These are phyloP conservation scores for Colletotrichum sp. DNA, from an alignment of 2,329 filamentous ascomycete genomes.

Conservation along the genomic window DNA sequence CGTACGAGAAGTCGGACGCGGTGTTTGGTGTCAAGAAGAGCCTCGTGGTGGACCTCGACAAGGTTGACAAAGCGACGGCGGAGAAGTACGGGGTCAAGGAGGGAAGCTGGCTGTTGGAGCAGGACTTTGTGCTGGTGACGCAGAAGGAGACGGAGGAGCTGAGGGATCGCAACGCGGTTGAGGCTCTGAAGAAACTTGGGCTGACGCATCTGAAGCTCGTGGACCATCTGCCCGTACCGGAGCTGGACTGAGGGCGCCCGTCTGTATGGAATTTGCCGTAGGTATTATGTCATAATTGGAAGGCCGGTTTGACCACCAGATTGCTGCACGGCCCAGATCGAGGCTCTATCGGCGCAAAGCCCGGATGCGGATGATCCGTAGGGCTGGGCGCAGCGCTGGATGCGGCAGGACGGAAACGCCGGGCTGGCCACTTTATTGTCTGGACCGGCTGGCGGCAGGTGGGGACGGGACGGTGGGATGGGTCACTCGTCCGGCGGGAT, in stretches of 20 bases:
- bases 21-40: slow-evolving; percentile 89
- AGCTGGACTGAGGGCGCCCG: slow-evolving; percentile 46
- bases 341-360: neutral
- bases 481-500: neutral
- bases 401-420: neutral
- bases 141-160: slow-evolving; percentile 71
- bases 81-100: slow-evolving; percentile 67
- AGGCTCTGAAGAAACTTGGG: slow-evolving; percentile 71
- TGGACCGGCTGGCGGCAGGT: neutral
- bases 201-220: slow-evolving; percentile 70
- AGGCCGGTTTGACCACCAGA: neutral
- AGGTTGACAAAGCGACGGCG: slow-evolving; percentile 57
- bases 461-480: neutral
- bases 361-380: neutral
- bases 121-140: slow-evolving; percentile 80
- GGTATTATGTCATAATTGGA: neutral
- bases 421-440: neutral
- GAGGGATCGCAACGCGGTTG: slow-evolving; percentile 66
- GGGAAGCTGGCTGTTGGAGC: slow-evolving; percentile 66
- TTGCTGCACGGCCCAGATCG: neutral
- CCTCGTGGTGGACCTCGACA: slow-evolving; percentile 68
- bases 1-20: slow-evolving; percentile 82
- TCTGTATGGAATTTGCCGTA: neutral
- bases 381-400: neutral
- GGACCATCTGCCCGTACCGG: slow-evolving; percentile 78